phyloP scores from a whole-genome alignment of 1,284 basidiomycete species.

The Fomitopsis betulina region DNA sequence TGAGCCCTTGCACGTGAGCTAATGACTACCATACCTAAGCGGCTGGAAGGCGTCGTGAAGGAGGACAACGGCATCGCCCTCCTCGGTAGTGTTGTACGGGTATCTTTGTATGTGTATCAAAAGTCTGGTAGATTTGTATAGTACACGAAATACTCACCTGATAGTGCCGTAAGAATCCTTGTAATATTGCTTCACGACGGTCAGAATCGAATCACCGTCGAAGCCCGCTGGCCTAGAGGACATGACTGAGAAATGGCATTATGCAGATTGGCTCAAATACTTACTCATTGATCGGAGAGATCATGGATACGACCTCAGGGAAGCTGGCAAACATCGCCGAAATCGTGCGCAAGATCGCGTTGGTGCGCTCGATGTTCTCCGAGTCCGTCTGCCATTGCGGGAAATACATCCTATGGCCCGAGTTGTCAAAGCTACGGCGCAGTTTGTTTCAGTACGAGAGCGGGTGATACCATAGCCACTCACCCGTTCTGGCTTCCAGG shows the following conservation, averaged over 20 bases:
- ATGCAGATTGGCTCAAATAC: conserved; percentile 19
- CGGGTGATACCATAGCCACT: conserved; percentile 7
- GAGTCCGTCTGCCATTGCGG: conserved; percentile 71
- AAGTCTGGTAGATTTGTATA: conserved; percentile 2
- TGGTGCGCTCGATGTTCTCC: conserved; percentile 67
- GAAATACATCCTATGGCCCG: conserved; percentile 60
- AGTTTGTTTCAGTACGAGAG: no score
- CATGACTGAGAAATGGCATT: not conserved
- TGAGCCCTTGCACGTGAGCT: not conserved
- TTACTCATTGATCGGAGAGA: conserved; percentile 77
- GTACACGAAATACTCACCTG: conserved; percentile 38
- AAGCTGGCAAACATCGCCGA: conserved; percentile 56
- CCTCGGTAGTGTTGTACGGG: conserved; percentile 52
- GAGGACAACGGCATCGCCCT: conserved; percentile 63
- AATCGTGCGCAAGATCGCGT: conserved; percentile 63
- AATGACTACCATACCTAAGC: conserved; percentile 30
- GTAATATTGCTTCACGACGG: conserved; percentile 67
- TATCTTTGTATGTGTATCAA: conserved; percentile 33
- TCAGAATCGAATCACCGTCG: conserved; percentile 47
- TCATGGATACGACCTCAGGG: conserved; percentile 58
- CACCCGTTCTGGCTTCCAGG: conserved; percentile 84
- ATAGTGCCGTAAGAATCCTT: conserved; percentile 71
- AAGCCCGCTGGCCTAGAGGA: conserved; percentile 75
- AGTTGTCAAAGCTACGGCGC: conserved; percentile 71
- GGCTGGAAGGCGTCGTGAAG: conserved; percentile 87